Evolutionary conservation across 2,329 filamentous ascomycete genomes (phyloP).

Genomic region (Aspergillus unguis): DNA sequence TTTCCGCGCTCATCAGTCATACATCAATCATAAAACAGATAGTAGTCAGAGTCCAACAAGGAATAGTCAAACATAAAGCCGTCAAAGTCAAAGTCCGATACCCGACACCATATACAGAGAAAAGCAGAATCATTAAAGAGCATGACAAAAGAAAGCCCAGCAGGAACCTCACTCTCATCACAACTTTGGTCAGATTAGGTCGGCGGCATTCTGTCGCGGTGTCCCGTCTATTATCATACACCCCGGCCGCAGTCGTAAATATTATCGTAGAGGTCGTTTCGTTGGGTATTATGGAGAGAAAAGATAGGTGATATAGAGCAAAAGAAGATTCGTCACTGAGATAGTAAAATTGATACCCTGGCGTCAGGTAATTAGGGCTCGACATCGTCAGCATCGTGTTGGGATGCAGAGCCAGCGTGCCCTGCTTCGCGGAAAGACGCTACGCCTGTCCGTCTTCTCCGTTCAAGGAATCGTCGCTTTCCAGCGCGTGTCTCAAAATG

Average conservation of each 20-base stretch:
- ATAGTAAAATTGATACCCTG: not conserved
- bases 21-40: too few species aligned
- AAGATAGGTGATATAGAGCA: not conserved
- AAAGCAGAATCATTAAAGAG: too few species aligned
- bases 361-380: conserved; percentile 21
- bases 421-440: conserved; percentile 13
- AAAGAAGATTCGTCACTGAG: not conserved
- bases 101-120: too few species aligned
- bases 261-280: not conserved
- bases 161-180: not conserved
- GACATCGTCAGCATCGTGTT: conserved; percentile 38
- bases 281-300: not conserved
- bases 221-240: conserved; percentile 19
- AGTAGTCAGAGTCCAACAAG: too few species aligned
- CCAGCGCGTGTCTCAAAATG: conserved; percentile 88
- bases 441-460: conserved; percentile 20
- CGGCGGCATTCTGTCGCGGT: not conserved
- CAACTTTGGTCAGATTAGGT: not conserved
- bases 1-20: too few species aligned
- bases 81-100: too few species aligned
- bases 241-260: conserved; percentile 13
- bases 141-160: not conserved
- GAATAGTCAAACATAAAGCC: too few species aligned
- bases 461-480: conserved; percentile 70
- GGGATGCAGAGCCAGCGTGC: conserved; percentile 27